phyloP scores from a whole-genome alignment of 768 basidiomycete species.

The Trametes cinnabarina region DNA sequence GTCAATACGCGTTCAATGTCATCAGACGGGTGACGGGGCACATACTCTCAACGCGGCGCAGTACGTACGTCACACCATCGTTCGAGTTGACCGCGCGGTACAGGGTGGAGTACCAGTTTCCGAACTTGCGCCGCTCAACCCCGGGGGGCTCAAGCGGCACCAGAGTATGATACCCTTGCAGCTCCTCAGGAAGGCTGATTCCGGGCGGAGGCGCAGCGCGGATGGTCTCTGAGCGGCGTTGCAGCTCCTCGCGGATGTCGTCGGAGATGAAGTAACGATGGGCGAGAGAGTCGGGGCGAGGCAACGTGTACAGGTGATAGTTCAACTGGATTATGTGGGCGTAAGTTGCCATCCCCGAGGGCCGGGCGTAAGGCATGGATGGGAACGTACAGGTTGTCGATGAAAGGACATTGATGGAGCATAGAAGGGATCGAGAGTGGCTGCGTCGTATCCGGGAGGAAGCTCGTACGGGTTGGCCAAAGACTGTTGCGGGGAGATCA shows the following conservation, averaged over 20 bases:
- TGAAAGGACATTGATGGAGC: slow-evolving; percentile 26
- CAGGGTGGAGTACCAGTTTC: slow-evolving; percentile 81
- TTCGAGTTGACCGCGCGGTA: slow-evolving; percentile 77
- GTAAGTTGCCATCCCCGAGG: too few species aligned
- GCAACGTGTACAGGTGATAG: slow-evolving; percentile 87
- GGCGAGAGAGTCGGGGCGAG: slow-evolving; percentile 55
- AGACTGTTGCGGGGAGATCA: neutral
- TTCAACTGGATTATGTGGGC: too few species aligned
- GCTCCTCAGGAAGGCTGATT: slow-evolving; percentile 73
- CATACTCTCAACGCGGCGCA: slow-evolving; percentile 88
- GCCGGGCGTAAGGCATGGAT: slow-evolving; percentile 40
- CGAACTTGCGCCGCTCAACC: slow-evolving; percentile 67
- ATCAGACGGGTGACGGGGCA: neutral
- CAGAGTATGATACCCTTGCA: slow-evolving; percentile 89
- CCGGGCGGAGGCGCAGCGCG: slow-evolving; percentile 40
- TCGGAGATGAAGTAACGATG: slow-evolving; percentile 84
- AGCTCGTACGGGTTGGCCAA: slow-evolving; percentile 20
- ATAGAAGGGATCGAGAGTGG: slow-evolving; percentile 29
- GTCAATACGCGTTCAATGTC: neutral
- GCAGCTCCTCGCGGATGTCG: slow-evolving; percentile 59
- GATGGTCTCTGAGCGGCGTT: slow-evolving; percentile 45
- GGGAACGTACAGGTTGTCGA: slow-evolving; percentile 30
- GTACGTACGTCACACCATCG: slow-evolving; percentile 75
- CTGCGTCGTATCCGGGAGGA: slow-evolving; percentile 22
- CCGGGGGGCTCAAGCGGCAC: slow-evolving; percentile 66